Evolutionary conservation across 768 basidiomycete species (phyloP).

Genomic region (Thelephora ganbajun): DNA sequence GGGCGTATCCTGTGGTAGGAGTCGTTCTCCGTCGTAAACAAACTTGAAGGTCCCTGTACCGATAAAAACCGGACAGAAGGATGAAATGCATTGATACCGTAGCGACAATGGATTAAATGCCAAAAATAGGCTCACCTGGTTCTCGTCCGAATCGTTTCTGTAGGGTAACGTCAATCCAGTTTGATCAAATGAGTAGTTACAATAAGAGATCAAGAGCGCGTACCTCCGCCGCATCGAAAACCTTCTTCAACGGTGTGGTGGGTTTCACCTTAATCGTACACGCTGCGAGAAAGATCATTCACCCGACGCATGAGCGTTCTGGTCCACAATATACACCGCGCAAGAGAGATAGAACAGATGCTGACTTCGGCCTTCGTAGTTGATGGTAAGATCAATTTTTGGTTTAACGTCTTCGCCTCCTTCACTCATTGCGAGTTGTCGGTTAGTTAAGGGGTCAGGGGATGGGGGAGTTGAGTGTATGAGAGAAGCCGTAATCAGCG

Average conservation of each 20-base stretch:
- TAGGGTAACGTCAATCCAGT: neutral
- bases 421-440: neutral
- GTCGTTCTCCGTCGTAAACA: constrained; percentile 36
- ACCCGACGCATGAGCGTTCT: neutral
- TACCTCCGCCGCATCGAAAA: constrained; percentile 57
- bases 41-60: constrained; percentile 49
- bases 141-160: constrained; percentile 50
- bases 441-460: neutral
- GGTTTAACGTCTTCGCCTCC: constrained; percentile 46
- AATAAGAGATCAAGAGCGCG: constrained; percentile 9
- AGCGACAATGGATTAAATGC: neutral
- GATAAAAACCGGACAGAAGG: too few relatives aligned
- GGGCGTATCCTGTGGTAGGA: constrained; percentile 37
- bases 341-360: constrained; percentile 1
- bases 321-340: constrained; percentile 1
- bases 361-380: constrained; percentile 41
- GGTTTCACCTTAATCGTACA: constrained; percentile 56
- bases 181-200: neutral
- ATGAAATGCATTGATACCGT: neutral
- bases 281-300: constrained; percentile 21
- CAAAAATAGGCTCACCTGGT: constrained; percentile 20
- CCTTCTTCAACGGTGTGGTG: constrained; percentile 49
- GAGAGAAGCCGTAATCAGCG: neutral
- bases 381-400: constrained; percentile 49
- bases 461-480: neutral